Base-by-base conservation (phyloP, 2,329 filamentous ascomycete genomes). In the Drechslerella dactyloides region DNA sequence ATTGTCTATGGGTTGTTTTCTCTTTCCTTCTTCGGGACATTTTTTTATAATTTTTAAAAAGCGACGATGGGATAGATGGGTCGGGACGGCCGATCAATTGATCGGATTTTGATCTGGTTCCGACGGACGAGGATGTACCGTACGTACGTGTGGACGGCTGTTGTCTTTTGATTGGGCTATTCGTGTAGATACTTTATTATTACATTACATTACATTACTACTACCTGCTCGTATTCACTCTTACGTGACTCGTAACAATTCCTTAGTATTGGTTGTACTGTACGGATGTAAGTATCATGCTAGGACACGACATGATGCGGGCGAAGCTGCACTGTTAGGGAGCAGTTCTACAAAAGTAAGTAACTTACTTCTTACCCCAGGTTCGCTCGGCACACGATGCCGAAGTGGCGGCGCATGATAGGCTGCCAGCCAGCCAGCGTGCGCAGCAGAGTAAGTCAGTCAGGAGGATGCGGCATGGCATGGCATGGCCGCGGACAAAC, bases 31-130 rank as follows among this genome's bases (percentile, higher is more conserved):
- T 42, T 40, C 51, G 27, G 27, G 27, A 33, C 40, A 30, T 30
- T 17, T n/a, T 44, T 42, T 35, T 48, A 63, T 54, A 63, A 55
- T 55, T 63, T 63, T 53, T 30, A 30, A 53, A 53, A 63, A 27
- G 37, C 17, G 33, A 33, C 52, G 27, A 62, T n/a, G 58, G 37
- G 54, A 30, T 59, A 50, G 58, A 54, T 54, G 50, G 11, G 8
- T n/a, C 13, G 24, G 21, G 23, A 11, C 40, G 27, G 23, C 17
- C 24, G 48, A 40, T 62, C 27, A 15, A 11, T 54, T 42, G 48
- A 42, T 35, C 27, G 27, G 27, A 33, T 3, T n/a, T n/a, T 3
- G 8, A 8, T 33, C 27, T 33, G 27, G 27, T 33, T 8, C 8
- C 27, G 27, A 33, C 27, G 27, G 27, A 33, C 8, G 27, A 33